These are phyloP conservation scores for Barnettozyma salicaria DNA, from an alignment of 805 yeast genomes.

Conservation along the genomic window DNA sequence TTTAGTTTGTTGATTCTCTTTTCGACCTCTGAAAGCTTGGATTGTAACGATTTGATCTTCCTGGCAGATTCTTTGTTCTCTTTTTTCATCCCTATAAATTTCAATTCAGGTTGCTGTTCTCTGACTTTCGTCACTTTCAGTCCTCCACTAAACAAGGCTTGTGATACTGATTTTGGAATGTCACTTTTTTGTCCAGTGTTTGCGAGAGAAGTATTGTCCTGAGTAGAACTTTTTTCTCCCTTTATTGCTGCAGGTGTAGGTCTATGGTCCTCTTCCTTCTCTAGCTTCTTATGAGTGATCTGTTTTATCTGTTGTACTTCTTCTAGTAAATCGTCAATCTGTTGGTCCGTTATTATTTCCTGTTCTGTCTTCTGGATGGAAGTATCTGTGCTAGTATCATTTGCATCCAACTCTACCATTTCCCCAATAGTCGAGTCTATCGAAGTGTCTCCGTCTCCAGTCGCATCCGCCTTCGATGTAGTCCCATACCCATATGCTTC, in stretches of 20 bases:
- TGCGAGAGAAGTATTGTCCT: neutral
- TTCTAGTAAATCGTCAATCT: slow-evolving; percentile 24
- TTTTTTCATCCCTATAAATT: slow-evolving; percentile 22
- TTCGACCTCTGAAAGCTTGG: slow-evolving; percentile 28
- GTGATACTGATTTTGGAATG: slow-evolving; percentile 27
- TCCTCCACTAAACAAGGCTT: slow-evolving; percentile 21
- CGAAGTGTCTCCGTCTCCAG: no score
- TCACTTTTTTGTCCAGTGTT: neutral
- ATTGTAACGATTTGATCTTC: slow-evolving; percentile 27
- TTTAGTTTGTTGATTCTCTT: slow-evolving; percentile 32
- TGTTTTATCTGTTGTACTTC: slow-evolving; percentile 24
- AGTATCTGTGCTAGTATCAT: neutral
- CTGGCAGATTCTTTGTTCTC: slow-evolving; percentile 14
- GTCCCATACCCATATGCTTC: no score
- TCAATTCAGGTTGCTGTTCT: slow-evolving; percentile 21
- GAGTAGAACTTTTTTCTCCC: slow-evolving; percentile 4
- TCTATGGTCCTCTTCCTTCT: no score
- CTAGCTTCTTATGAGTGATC: slow-evolving; percentile 11
- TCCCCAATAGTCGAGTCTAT: neutral
- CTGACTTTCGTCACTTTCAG: slow-evolving; percentile 26
- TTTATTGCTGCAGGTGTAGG: slow-evolving; percentile 7
- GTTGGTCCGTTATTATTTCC: slow-evolving; percentile 20
- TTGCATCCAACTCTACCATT: neutral
- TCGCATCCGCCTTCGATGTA: no score
- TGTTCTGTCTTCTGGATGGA: slow-evolving; percentile 7